These are phyloP conservation scores for Cladosporium oxysporum DNA, from an alignment of 2,329 filamentous ascomycete species.

Conservation along the genomic window DNA sequence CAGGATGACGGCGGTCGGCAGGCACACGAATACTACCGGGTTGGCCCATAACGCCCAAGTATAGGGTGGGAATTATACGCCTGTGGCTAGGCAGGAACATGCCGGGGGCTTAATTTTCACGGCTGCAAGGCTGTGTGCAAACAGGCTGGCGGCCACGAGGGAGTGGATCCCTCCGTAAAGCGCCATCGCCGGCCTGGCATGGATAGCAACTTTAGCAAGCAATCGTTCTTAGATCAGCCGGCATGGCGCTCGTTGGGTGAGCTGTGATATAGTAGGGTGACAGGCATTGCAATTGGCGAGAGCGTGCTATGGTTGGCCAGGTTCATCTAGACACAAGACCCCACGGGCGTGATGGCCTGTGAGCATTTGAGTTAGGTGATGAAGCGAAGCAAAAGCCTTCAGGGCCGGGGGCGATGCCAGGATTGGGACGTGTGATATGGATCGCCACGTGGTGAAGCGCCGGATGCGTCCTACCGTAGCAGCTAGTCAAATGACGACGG, in stretches of 20 bases:
- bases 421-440: background rate
- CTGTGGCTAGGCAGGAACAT: conserved; percentile 16
- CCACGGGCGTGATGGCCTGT: background rate
- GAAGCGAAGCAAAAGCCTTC: background rate
- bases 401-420: background rate
- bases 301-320: background rate
- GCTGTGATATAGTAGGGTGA: background rate
- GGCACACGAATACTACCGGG: conserved; percentile 6
- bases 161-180: conserved; percentile 15
- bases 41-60: background rate
- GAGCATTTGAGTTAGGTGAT: conserved; percentile 1
- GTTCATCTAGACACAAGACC: background rate
- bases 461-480: background rate
- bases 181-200: background rate
- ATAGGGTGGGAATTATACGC: conserved; percentile 10
- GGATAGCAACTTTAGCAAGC: background rate
- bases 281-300: background rate
- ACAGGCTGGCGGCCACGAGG: conserved; percentile 17
- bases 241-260: background rate
- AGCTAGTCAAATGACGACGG: conserved; percentile 5
- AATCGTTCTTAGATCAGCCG: background rate
- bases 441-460: conserved; percentile 11
- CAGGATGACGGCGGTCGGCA: conserved; percentile 8
- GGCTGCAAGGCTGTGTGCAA: conserved; percentile 17
- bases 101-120: conserved; percentile 5